Base-by-base conservation (phyloP, 768 basidiomycete species). In the Collybia sordida region DNA sequence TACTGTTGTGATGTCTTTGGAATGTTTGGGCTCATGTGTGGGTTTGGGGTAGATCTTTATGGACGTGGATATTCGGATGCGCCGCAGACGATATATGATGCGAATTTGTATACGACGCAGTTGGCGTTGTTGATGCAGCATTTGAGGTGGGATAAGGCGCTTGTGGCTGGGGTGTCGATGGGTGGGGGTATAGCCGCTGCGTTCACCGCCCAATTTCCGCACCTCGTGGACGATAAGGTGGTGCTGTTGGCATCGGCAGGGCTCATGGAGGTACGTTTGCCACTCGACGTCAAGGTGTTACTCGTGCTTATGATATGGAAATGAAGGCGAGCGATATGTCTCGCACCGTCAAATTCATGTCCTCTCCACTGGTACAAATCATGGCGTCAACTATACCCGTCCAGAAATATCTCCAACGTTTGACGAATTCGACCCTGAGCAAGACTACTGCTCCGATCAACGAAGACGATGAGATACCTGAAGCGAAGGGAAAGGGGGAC, bases 111-210 rank as follows among this genome's bases (percentile, higher is more conserved):
- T 61, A 82, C 82, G 0, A 83, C 81, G 0, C 90, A 92, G 58
- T 84, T 93, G n/a, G 90, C 90, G 0, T 75, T 91, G 5, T 78
- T 93, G 42, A 79, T 93, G 77, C 90, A 92, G 54, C 81, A 90
- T 54, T 64, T 91, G 40, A 77, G 73, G 45, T 93, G 90, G 89
- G 73, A 79, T 8, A 78, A 80, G 53, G 82, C 86, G 0, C 68
- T 77, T 46, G 65, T 92, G 34, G 79, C 79, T 0, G 90, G 88
- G 12, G 70, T 90, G 14, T 91, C 89, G 18, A 92, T 93, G 90
- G 89, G 90, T 3, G 90, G 88, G 23, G 88, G 75, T 0, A 80
- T 92, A 22, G 81, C 88, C 14, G 77, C 84, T 12, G 79, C 88
- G 0, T 91, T 93, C 56, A 75, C 80, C 0, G 76, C 82, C 0